Conservation (phyloP, 805 yeast genomes). For the Kuraishia piskuri region DNA sequence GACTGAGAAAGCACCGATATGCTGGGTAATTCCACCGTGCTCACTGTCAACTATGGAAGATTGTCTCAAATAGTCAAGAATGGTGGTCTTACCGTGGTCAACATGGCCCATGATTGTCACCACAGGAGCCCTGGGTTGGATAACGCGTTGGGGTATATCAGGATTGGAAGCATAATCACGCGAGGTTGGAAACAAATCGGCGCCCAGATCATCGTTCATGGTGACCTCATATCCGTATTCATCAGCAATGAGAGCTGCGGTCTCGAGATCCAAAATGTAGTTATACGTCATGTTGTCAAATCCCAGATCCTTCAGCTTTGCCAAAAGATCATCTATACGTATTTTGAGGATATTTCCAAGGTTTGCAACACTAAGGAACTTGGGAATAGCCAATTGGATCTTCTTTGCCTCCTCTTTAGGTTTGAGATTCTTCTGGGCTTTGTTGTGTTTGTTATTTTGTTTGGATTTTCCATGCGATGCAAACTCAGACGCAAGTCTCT, state of each 20-base stretch:
- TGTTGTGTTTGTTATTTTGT: not conserved
- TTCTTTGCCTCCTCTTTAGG: not conserved
- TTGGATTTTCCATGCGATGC: not conserved
- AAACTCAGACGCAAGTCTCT: not conserved
- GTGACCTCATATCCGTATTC: slow-evolving; percentile 71
- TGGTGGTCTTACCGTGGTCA: slow-evolving; percentile 96
- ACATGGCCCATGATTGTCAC: slow-evolving; percentile 99
- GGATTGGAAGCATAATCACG: slow-evolving; percentile 26
- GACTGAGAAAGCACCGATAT: slow-evolving; percentile 93
- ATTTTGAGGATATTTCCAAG: slow-evolving; percentile 65
- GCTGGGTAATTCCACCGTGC: slow-evolving; percentile 96
- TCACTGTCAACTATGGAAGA: slow-evolving; percentile 79
- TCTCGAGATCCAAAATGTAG: slow-evolving; percentile 78
- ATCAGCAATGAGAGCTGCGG: slow-evolving; percentile 79
- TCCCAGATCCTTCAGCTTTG: slow-evolving; percentile 58
- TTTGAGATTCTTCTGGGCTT: not conserved
- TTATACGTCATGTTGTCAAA: slow-evolving; percentile 65
- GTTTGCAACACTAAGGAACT: slow-evolving; percentile 71
- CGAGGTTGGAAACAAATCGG: slow-evolving; percentile 47
- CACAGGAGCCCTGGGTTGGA: slow-evolving; percentile 78
- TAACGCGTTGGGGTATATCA: slow-evolving; percentile 19
- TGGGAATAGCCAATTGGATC: slow-evolving; percentile 43
- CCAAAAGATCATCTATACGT: slow-evolving; percentile 50
- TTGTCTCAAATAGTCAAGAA: slow-evolving; percentile 77
- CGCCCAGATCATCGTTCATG: slow-evolving; percentile 48